Percentiles rank a stretch among this genome's conserved stretches.
Evolutionary conservation across 306 rosid genomes (phyloP).

Genomic region (Astragalus glycyphyllos): DNA sequence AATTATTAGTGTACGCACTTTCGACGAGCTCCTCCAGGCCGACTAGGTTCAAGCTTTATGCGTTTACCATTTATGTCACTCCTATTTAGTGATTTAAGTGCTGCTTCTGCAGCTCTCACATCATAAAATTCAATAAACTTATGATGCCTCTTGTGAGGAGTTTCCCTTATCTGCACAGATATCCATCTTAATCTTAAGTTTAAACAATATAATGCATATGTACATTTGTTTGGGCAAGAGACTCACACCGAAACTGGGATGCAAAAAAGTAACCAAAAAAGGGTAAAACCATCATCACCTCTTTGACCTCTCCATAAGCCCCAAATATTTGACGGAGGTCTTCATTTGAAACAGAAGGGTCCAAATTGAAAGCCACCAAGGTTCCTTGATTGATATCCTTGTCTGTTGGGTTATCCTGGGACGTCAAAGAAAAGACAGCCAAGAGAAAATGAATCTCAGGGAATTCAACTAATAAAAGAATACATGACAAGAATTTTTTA

Average conservation of each 20-base stretch:
- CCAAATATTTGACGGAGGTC: constrained; percentile 98
- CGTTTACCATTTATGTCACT: constrained; percentile 99
- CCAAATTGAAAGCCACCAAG: constrained; percentile 93
- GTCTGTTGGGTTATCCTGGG: constrained; percentile 95
- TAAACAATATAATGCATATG: background rate
- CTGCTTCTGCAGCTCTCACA: constrained; percentile 96
- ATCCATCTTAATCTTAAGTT: constrained; percentile 18
- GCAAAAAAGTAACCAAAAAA: background rate
- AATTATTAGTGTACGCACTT: constrained; percentile 61
- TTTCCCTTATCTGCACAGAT: constrained; percentile 89
- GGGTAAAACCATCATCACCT: constrained; percentile 64
- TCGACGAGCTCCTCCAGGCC: constrained; percentile 99
- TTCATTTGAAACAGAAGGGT: constrained; percentile 93
- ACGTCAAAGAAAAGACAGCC: constrained; percentile 34
- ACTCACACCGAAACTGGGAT: background rate
- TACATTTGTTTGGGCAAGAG: background rate
- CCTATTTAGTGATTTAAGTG: constrained; percentile 89
- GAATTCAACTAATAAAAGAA: constrained; percentile 22
- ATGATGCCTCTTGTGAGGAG: constrained; percentile 99
- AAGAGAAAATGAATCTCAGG: constrained; percentile 17
- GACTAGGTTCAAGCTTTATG: constrained; percentile 98
- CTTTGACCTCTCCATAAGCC: constrained; percentile 98
- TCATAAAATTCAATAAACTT: constrained; percentile 96
- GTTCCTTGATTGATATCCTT: constrained; percentile 99
- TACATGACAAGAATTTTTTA: constrained; percentile 26